phyloP scores from a whole-genome alignment of 495 filamentous ascomycete genomes.

The Aspergillus sclerotiicarbonarius region DNA sequence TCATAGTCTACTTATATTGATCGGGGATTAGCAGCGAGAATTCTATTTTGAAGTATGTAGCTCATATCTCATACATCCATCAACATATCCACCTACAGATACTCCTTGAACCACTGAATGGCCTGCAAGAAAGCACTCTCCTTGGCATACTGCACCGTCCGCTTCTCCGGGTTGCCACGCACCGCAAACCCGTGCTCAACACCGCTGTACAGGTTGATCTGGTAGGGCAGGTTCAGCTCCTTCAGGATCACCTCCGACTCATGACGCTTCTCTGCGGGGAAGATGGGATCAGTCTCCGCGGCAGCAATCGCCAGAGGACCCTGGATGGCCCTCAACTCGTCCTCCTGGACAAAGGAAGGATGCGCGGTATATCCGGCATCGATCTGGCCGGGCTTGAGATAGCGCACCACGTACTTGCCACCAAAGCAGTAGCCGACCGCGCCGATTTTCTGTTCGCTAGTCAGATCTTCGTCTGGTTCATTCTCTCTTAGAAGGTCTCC shows the following conservation, averaged over 20 bases:
- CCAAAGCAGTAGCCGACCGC: constrained; percentile 77
- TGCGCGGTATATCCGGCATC: constrained; percentile 64
- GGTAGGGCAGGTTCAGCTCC: constrained; percentile 22
- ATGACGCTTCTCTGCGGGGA: constrained; percentile 10
- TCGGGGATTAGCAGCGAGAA: too few species aligned
- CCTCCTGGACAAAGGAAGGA: constrained; percentile 66
- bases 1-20: too few species aligned
- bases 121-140: constrained; percentile 73
- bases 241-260: constrained; percentile 7
- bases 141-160: constrained; percentile 60
- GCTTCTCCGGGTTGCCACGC: constrained; percentile 53
- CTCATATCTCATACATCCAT: neutral
- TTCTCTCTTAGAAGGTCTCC: neutral
- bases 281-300: constrained; percentile 39
- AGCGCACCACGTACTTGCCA: constrained; percentile 48
- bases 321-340: constrained; percentile 63
- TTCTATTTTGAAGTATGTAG: too few species aligned
- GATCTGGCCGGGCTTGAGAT: constrained; percentile 17
- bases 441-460: constrained; percentile 49
- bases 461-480: neutral
- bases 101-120: constrained; percentile 64
- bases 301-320: constrained; percentile 71
- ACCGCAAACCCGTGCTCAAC: constrained; percentile 71
- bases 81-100: neutral
- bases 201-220: constrained; percentile 66